Evolutionary conservation across 164 flowering plant species (phyloP).

Genomic region (Chimonanthus praecox): DNA sequence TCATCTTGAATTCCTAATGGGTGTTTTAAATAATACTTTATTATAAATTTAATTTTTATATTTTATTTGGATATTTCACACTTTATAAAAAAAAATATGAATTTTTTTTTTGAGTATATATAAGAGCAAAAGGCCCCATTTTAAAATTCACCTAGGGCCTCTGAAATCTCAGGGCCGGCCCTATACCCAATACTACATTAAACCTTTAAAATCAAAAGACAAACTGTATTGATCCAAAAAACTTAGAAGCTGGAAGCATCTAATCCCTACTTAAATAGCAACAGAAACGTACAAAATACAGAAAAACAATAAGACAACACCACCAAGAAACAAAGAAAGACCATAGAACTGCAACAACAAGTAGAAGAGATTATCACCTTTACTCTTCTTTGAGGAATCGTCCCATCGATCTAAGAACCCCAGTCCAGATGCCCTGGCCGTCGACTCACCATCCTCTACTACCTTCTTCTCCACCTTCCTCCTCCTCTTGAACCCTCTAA

Average conservation of each 20-base stretch:
- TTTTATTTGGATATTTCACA: too few relatives aligned
- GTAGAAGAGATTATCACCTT: conserved; percentile 22
- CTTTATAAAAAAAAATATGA: too few relatives aligned
- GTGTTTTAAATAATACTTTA: too few relatives aligned
- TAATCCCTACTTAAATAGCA: neutral
- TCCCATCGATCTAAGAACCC: conserved; percentile 51
- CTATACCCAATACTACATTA: too few relatives aligned
- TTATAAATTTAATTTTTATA: too few relatives aligned
- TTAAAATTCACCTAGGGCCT: too few relatives aligned
- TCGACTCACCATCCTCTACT: conserved; percentile 13
- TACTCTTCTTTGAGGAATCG: conserved; percentile 38
- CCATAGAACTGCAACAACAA: conserved; percentile 4
- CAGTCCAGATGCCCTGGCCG: conserved; percentile 25
- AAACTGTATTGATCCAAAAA: too few relatives aligned
- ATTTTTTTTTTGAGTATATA: too few relatives aligned
- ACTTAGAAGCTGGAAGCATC: neutral
- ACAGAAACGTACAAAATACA: conserved; percentile 13
- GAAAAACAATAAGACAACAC: conserved; percentile 5
- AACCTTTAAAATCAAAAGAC: too few relatives aligned
- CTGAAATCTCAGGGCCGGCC: too few relatives aligned
- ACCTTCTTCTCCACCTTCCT: conserved; percentile 28
- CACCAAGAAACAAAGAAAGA: neutral
- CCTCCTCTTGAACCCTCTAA: conserved; percentile 44
- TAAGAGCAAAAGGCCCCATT: too few relatives aligned
- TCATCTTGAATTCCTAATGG: too few relatives aligned